These are phyloP conservation scores for Colletotrichum costaricense DNA, from an alignment of 2,329 filamentous ascomycete species.

Conservation along the genomic window DNA sequence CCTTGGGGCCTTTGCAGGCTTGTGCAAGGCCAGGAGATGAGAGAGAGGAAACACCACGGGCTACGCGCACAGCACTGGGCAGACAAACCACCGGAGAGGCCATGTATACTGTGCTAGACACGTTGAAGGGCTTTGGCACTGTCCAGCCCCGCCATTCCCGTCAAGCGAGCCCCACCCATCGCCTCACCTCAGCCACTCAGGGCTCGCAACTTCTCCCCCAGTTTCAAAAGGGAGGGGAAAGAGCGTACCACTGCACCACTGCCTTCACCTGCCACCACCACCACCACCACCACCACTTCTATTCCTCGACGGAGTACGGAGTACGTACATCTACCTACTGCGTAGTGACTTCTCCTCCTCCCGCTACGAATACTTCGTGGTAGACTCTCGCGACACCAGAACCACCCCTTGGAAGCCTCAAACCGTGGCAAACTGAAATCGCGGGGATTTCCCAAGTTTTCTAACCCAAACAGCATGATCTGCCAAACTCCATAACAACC, in stretches of 20 bases:
- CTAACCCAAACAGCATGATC: neutral
- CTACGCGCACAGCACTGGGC: neutral
- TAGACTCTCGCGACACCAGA: neutral
- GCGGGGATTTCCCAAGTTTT: conserved; percentile 18
- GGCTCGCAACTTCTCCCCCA: conserved; percentile 15
- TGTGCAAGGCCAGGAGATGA: neutral
- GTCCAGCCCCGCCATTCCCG: conserved; percentile 7
- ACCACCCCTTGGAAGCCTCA: conserved; percentile 21
- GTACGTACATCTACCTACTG: neutral
- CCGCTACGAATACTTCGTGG: neutral
- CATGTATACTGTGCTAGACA: neutral
- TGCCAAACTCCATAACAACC: neutral
- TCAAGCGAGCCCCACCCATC: conserved; percentile 12
- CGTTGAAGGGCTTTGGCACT: neutral
- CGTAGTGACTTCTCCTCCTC: neutral
- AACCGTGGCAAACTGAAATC: conserved; percentile 33
- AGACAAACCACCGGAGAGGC: neutral
- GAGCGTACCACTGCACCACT: too few species aligned
- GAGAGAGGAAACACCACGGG: conserved; percentile 7
- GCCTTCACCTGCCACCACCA: neutral
- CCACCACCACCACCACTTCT: neutral
- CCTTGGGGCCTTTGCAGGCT: neutral
- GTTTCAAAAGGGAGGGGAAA: conserved; percentile 32
- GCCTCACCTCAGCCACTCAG: conserved; percentile 2
- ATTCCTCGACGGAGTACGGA: neutral